Base-by-base conservation (phyloP, 1,284 basidiomycete genomes). In the Serendipita sp. region DNA sequence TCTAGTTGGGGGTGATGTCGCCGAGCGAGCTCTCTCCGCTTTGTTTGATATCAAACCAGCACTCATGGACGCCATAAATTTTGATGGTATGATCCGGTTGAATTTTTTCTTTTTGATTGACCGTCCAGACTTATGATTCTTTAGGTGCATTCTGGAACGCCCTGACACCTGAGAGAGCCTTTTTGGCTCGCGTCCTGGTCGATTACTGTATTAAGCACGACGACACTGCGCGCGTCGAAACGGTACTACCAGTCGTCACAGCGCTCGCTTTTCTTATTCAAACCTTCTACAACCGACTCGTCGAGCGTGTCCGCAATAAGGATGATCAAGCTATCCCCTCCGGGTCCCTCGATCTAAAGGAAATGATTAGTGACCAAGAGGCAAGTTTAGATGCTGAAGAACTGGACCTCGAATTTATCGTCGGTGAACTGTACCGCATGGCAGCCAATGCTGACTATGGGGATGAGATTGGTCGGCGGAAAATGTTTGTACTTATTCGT, bases 391-490 rank as follows among this genome's bases (percentile, higher is more conserved):
- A 78, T 42, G 81, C 83, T 41, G 83, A 85, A 41, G 79, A 80
- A 63, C 70, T 82, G 8, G 84, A 86, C 65, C 75, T 75, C 60
- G 85, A 90, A 65, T 88, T 93, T 66, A 76, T 94, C 13, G 80
- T 97, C 35, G 80, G 84, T 1, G 91, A 97, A 71, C 73, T 62
- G n/a, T 41, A 55, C n/a, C 47, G 62, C 17, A 62, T 62, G 35
- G 50, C 62, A 70, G 79, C 93, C 34, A 85, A 87, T 65, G 77
- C 93, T 50, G 95, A 98, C 73, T 98, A 94, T 68, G 85, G 84
- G 34, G 96, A 99, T 74, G 93, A 99, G 73, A 93, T 94, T 69
- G 94, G 96, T 6, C 74, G 95, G 64, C 77, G 94, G 65, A 94
- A 93, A 74, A 90, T 96, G 79, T 95, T 95, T 70, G 81, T 84